These are phyloP conservation scores for Spathaspora arborariae DNA, from an alignment of 805 yeast genomes.

Conservation along the genomic window DNA sequence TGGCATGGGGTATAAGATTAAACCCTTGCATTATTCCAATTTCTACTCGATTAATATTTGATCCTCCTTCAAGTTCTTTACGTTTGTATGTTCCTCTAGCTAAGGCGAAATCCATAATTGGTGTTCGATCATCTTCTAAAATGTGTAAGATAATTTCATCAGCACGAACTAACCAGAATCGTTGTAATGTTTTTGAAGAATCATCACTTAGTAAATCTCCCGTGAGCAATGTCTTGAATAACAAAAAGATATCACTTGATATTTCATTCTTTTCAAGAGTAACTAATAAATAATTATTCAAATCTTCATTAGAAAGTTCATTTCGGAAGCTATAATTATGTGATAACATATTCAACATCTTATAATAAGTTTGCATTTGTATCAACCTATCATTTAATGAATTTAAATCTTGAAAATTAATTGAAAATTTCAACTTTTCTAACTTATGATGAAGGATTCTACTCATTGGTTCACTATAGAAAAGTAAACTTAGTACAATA, in stretches of 20 bases:
- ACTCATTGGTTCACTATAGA: slow-evolving; percentile 71
- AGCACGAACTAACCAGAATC: slow-evolving; percentile 35
- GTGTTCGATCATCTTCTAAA: slow-evolving; percentile 38
- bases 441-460: slow-evolving; percentile 54
- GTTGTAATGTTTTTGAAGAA: slow-evolving; percentile 17
- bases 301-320: slow-evolving; percentile 46
- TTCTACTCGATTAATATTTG: slow-evolving; percentile 34
- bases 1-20: slow-evolving; percentile 28
- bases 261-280: slow-evolving; percentile 29
- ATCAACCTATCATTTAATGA: slow-evolving; percentile 47
- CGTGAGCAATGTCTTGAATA: slow-evolving; percentile 33
- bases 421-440: slow-evolving; percentile 62
- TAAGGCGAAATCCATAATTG: slow-evolving; percentile 35
- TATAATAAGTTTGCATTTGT: slow-evolving; percentile 46
- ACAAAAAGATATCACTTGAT: slow-evolving; percentile 29
- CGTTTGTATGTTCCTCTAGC: slow-evolving; percentile 32
- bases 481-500: slow-evolving; percentile 58
- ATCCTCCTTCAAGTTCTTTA: slow-evolving; percentile 36
- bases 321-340: slow-evolving; percentile 47
- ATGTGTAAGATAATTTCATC: slow-evolving; percentile 38
- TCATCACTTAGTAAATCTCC: slow-evolving; percentile 25
- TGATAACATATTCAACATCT: slow-evolving; percentile 37
- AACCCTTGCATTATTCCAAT: slow-evolving; percentile 36
- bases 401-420: slow-evolving; percentile 61
- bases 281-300: slow-evolving; percentile 40